Evolutionary conservation across 1,284 basidiomycete species (phyloP), one percentile per base, ranked within the genome.

Genomic region (Cryptococcus floricola): DNA sequence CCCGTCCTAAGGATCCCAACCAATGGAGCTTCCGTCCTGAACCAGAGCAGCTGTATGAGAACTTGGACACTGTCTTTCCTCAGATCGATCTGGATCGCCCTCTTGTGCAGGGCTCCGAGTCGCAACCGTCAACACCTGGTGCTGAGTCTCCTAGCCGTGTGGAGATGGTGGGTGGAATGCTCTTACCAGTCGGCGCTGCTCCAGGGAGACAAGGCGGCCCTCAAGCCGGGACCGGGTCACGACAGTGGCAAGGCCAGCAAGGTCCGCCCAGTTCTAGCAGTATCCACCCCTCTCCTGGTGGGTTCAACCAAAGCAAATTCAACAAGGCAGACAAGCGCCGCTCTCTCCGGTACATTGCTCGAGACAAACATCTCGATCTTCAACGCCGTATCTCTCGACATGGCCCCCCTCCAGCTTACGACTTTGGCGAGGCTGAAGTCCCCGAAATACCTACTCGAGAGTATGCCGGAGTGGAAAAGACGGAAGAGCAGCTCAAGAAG

Each of bases 81-180:
- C 87, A 89, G 64, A 91, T 97, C 72, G 94, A 98, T 71, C 83
- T 98, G 50, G 96, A 98, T 77, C 89, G 91, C 71, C 95, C 95
- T 1, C 87, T 98, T 57, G 88, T 98, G 55, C 94, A 98, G 63
- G 76, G 87, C 6, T 82, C 82, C 12, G 86, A 88, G 1, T 72
- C 67, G 0, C 89, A 87, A 0, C 79, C 83, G 34, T 82, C 81
- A 14, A 89, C 91, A 28, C 80, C 73, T 8, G 63, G 62, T 16
- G 54, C 58, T 9, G 65, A 69, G 27, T 67, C 73, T 5, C 70
- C 74, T 7, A 59, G 60, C 19, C 62, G 39, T 10, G 38, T 53
- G 25, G 54, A 60, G 23, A 31, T 48, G n/a, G 77, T 45, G 25
- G 74, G 79, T 13, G 74, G 77, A 14, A 73, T 80, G 38, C 71